These are phyloP conservation scores for Boletus huronensis DNA, from an alignment of 768 basidiomycete genomes.

Conservation along the genomic window DNA sequence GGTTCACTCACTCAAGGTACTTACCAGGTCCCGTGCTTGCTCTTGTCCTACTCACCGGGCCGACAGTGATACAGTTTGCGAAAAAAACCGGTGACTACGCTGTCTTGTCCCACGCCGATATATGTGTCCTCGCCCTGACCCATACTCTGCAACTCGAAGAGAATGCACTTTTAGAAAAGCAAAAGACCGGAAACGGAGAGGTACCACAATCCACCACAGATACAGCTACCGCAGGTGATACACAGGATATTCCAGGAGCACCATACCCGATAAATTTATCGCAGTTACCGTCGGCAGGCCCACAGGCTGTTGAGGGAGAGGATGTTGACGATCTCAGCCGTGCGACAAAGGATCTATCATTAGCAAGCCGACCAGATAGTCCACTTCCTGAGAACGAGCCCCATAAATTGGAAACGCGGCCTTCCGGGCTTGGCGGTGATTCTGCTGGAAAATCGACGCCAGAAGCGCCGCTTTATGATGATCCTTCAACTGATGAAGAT, in stretches of 20 bases:
- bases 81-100: constrained; percentile 96
- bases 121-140: constrained; percentile 87
- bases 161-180: constrained; percentile 25
- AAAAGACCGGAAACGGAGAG: constrained; percentile 17
- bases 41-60: constrained; percentile 13
- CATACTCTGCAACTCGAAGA: constrained; percentile 66
- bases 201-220: not conserved
- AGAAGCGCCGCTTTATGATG: constrained; percentile 54
- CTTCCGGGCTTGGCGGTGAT: constrained; percentile 1
- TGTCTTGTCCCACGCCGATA: constrained; percentile 86
- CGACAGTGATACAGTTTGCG: constrained; percentile 80
- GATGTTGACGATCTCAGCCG: constrained; percentile 13
- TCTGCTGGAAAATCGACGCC: constrained; percentile 8
- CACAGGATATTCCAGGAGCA: not conserved
- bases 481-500: constrained; percentile 70
- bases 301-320: not conserved
- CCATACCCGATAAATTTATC: not conserved
- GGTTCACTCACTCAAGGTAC: constrained; percentile 62
- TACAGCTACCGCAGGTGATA: not conserved
- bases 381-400: constrained; percentile 27
- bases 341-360: constrained; percentile 7
- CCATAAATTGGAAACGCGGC: constrained; percentile 32
- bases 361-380: constrained; percentile 11
- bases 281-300: not conserved
- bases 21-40: constrained; percentile 15